Conservation (phyloP, 169 alveolate genomes). For the Perkinsus chesapeaki region DNA sequence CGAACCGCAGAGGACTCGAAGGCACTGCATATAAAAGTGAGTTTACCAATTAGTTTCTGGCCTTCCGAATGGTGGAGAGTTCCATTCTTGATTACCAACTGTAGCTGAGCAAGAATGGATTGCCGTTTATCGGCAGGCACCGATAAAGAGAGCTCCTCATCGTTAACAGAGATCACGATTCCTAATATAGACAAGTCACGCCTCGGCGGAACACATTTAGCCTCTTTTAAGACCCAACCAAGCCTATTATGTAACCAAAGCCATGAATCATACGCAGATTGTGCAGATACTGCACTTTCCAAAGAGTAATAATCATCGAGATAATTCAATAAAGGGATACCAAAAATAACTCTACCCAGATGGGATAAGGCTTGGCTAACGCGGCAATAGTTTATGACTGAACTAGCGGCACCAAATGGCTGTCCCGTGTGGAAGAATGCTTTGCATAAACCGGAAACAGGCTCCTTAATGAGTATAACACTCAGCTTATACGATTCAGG, state of each 20-base stretch:
- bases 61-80: background rate
- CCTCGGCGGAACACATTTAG: background rate
- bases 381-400: background rate
- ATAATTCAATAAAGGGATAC: background rate
- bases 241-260: background rate
- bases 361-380: background rate
- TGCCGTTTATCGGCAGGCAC: background rate
- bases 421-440: background rate
- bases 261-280: background rate
- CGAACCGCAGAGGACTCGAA: background rate
- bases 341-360: background rate
- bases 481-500: background rate
- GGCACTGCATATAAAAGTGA: background rate
- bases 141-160: background rate
- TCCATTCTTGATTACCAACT: background rate
- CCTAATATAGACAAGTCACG: background rate
- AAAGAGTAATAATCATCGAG: background rate
- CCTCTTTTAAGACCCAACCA: background rate
- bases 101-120: background rate
- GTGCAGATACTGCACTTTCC: background rate
- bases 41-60: background rate
- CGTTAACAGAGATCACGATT: background rate
- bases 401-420: background rate
- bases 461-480: background rate
- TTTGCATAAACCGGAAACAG: background rate